Conservation (phyloP, 305 asterid species). For the Fraxinus sp. region DNA sequence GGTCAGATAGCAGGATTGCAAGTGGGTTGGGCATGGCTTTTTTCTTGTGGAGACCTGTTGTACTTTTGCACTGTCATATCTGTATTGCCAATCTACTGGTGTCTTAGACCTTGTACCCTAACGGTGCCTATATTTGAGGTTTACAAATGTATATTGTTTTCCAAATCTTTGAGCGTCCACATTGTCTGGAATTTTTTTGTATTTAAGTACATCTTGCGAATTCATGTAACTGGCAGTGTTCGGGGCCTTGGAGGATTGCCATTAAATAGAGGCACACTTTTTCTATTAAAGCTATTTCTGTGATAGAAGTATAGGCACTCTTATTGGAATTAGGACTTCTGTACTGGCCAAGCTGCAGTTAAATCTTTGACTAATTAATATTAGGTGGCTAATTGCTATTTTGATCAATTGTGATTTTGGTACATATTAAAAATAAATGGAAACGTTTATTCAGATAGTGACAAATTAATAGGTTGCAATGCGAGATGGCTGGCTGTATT, state of each 20-base stretch:
- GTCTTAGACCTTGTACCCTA: too few relatives aligned
- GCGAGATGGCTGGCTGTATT: background rate
- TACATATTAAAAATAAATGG: background rate
- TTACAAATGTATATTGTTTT: too few relatives aligned
- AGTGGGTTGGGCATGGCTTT: background rate
- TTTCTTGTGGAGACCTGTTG: too few relatives aligned
- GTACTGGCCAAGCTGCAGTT: conserved; percentile 55
- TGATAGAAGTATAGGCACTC: conserved; percentile 26
- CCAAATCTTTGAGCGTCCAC: too few relatives aligned
- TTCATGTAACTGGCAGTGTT: conserved; percentile 45
- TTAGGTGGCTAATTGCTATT: background rate
- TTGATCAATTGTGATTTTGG: background rate
- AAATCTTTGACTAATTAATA: background rate
- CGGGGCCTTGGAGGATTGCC: conserved; percentile 39
- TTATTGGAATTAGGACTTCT: conserved; percentile 50
- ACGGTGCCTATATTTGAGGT: too few relatives aligned
- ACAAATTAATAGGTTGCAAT: background rate
- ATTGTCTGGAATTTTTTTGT: conserved; percentile 8
- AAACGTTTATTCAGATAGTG: background rate
- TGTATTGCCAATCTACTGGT: too few relatives aligned
- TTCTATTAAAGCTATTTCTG: background rate
- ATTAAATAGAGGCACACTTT: conserved; percentile 17
- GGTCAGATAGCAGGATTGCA: background rate
- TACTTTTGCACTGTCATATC: too few relatives aligned
- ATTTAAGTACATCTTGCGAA: conserved; percentile 55